phyloP scores from a whole-genome alignment of 352 stramenopile genomes.

The Phytophthora pinifolia region DNA sequence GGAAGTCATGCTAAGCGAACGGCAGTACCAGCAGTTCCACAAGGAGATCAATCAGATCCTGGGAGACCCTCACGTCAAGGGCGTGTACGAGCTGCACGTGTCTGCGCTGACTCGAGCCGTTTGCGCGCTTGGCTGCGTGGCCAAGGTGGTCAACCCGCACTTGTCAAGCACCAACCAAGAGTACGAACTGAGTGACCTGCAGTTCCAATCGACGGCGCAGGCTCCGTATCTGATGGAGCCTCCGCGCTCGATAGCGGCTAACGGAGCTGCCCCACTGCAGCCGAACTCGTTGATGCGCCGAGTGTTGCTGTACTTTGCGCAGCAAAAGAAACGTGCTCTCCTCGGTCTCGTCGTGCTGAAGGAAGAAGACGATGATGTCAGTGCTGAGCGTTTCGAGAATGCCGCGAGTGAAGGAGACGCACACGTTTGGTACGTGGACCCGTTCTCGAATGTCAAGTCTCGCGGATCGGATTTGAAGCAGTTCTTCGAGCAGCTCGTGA shows the following conservation, averaged over 20 bases:
- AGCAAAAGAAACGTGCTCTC: conserved; percentile 68
- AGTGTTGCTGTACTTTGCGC: conserved; percentile 70
- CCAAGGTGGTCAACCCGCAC: conserved; percentile 56
- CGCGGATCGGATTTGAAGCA: conserved; percentile 51
- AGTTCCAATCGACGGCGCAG: conserved; percentile 71
- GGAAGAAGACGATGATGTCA: conserved; percentile 34
- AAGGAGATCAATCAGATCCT: conserved; percentile 85
- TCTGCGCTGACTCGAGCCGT: conserved; percentile 89
- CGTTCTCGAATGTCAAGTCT: conserved; percentile 55
- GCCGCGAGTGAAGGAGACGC: conserved; percentile 42
- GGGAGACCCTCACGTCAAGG: conserved; percentile 72
- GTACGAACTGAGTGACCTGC: conserved; percentile 69
- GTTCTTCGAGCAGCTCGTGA: conserved; percentile 52
- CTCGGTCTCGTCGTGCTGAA: conserved; percentile 50
- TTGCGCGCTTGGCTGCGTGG: conserved; percentile 91
- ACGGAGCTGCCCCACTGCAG: conserved; percentile 1
- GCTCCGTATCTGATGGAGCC: conserved; percentile 61
- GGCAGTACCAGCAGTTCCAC: conserved; percentile 70
- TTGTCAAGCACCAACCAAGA: conserved; percentile 44
- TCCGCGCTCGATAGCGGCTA: conserved; percentile 14
- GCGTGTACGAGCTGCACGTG: conserved; percentile 94
- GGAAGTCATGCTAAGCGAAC: conserved; percentile 69
- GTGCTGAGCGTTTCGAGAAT: conserved; percentile 4
- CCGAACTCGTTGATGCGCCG: conserved; percentile 43
- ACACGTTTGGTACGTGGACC: conserved; percentile 70